Base-by-base conservation (phyloP, 352 stramenopile species). In the Globisporangium parvum region DNA sequence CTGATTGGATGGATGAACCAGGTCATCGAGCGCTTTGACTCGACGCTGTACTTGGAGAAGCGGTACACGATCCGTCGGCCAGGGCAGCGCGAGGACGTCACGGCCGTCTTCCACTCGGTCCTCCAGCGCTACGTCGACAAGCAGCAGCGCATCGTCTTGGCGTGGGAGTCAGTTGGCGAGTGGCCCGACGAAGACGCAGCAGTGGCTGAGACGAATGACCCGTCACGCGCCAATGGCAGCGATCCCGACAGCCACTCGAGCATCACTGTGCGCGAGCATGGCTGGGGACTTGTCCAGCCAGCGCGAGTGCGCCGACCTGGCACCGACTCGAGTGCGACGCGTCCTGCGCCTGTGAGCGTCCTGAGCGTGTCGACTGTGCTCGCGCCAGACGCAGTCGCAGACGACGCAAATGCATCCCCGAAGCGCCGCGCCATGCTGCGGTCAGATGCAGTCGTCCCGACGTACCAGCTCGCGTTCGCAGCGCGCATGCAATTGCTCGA, bases 401-500 rank as follows among this genome's bases (percentile, higher is more conserved):
- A 20, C 1, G 31, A 28, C 4, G 6, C 5, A 12, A 17, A 20
- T 17, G 26, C 23, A 4, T 9, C 52, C 4, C 17, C 31, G 12
- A 46, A 35, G 20, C 39, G 39, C 14, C 14, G 39, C 20, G 39
- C 14, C 1, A 44, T 1, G 18, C 39, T 53, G 35, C 42, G 52
- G 15, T 15, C 11, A 0, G 54, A 62, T 47, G 35, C 23, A 2
- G 45, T 53, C 10, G 21, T 59, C 10, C 57, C 57, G 33, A 47
- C 59, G 18, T 20, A 55, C 33, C 17, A 26, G 4, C 2, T 39
- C 2, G 28, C 55, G n/a, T 44, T 66, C 8, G 9, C 41, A 3
- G 23, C 28, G 23, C 35, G 50, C 8, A 24, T 62, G 17, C 59
- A 66, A 28, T 12, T 47, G 40, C n/a, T 66, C 17, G 60, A 66